phyloP scores from a whole-genome alignment of 768 basidiomycete species.

The Suillus hirtellus region DNA sequence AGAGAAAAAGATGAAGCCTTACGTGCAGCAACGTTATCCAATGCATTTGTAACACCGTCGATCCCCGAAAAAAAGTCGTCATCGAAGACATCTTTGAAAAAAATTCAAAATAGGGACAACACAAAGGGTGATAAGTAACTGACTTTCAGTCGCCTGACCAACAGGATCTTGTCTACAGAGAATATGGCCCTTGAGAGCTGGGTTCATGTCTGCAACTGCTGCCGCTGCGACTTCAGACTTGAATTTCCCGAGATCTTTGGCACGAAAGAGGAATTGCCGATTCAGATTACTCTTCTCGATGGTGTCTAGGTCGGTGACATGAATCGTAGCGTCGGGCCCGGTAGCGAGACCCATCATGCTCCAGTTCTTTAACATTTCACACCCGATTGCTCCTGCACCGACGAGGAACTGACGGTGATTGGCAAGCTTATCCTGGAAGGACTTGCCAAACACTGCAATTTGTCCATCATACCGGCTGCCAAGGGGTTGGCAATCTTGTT shows the following conservation, averaged over 20 bases:
- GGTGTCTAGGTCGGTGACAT: slow-evolving; percentile 96
- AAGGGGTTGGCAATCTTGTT: slow-evolving; percentile 78
- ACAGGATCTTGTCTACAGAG: slow-evolving; percentile 90
- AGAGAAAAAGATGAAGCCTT: slow-evolving; percentile 31
- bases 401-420: slow-evolving; percentile 95
- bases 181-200: slow-evolving; percentile 84
- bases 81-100: slow-evolving; percentile 71
- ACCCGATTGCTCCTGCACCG: slow-evolving; percentile 98
- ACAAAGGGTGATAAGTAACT: slow-evolving; percentile 29
- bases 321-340: slow-evolving; percentile 75
- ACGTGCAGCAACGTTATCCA: slow-evolving; percentile 97
- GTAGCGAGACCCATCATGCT: slow-evolving; percentile 95
- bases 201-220: slow-evolving; percentile 96
- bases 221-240: slow-evolving; percentile 92
- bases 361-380: slow-evolving; percentile 99
- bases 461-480: slow-evolving; percentile 91
- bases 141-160: slow-evolving; percentile 90
- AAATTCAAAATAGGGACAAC: slow-evolving; percentile 16
- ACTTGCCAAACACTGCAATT: slow-evolving; percentile 92
- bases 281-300: slow-evolving; percentile 99
- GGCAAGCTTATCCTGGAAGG: slow-evolving; percentile 89
- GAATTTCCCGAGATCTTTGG: slow-evolving; percentile 96
- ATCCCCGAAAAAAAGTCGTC: slow-evolving; percentile 85
- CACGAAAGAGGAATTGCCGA: slow-evolving; percentile 94
- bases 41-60: slow-evolving; percentile 94